phyloP scores from a whole-genome alignment of 192 early-diverging fungal genomes.

The Funneliformis mosseae region DNA sequence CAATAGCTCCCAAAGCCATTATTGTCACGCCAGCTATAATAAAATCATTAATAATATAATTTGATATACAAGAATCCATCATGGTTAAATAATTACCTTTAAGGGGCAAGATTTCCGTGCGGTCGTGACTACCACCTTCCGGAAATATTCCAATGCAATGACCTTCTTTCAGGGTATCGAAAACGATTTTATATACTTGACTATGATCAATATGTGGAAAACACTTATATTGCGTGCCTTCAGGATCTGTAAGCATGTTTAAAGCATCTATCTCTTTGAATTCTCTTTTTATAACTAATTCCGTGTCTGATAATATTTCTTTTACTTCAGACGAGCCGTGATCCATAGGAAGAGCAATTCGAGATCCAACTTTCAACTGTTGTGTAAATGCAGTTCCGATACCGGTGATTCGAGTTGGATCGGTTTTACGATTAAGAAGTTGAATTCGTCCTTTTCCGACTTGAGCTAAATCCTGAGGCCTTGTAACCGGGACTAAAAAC shows the following conservation, averaged over 20 bases:
- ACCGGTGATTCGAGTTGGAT: conserved; percentile 73
- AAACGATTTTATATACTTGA: conserved; percentile 84
- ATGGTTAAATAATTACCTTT: conserved; percentile 61
- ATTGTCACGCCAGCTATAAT: conserved; percentile 70
- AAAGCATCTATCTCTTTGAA: conserved; percentile 73
- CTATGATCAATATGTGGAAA: conserved; percentile 89
- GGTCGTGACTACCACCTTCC: conserved; percentile 97
- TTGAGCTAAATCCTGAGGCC: conserved; percentile 88
- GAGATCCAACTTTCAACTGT: conserved; percentile 64
- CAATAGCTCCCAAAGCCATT: conserved; percentile 91
- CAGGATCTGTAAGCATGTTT: conserved; percentile 59
- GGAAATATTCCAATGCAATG: conserved; percentile 96
- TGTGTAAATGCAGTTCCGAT: conserved; percentile 68
- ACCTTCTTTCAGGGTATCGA: conserved; percentile 69
- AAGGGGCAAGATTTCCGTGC: conserved; percentile 92
- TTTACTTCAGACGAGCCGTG: conserved; percentile 68
- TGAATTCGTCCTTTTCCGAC: conserved; percentile 72
- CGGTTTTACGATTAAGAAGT: conserved; percentile 62
- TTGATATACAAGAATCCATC: not conserved
- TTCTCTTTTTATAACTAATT: conserved; percentile 72
- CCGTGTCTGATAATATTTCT: conserved; percentile 82
- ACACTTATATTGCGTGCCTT: conserved; percentile 65
- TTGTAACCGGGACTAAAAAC: conserved; percentile 80
- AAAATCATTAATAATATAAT: conserved; percentile 4
- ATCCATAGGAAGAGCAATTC: conserved; percentile 66